Conservation (phyloP, 768 basidiomycete genomes). For the Tylopilus balloui region DNA sequence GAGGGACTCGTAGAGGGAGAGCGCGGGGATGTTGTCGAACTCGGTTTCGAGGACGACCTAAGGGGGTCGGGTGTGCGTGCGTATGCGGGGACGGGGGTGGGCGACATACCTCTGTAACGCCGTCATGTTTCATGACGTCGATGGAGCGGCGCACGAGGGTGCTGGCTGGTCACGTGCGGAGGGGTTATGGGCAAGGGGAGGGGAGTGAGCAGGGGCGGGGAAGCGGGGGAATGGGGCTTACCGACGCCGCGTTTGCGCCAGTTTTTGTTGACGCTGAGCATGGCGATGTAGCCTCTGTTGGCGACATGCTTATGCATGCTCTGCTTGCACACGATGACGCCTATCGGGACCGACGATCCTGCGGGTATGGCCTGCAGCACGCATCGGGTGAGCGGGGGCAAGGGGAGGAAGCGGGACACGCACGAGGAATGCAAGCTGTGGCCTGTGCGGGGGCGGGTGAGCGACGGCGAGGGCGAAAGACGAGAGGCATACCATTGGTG, state of each 20-base stretch:
- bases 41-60: slow-evolving; percentile 98
- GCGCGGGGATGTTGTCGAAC: slow-evolving; percentile 83
- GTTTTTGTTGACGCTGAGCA: slow-evolving; percentile 83
- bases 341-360: slow-evolving; percentile 56
- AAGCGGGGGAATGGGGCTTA: slow-evolving; percentile 37
- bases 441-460: slow-evolving; percentile 46
- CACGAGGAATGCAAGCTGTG: slow-evolving; percentile 82
- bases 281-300: slow-evolving; percentile 95
- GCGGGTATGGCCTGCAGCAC: slow-evolving; percentile 24
- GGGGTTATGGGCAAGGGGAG: slow-evolving; percentile 3
- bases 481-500: slow-evolving; percentile 76
- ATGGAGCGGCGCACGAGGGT: slow-evolving; percentile 80
- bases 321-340: slow-evolving; percentile 96
- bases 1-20: slow-evolving; percentile 84
- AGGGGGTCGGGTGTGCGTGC: background rate
- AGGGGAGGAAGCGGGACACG: background rate
- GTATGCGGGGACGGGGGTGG: background rate
- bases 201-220: background rate
- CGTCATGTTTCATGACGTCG: slow-evolving; percentile 74
- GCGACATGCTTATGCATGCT: slow-evolving; percentile 71
- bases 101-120: slow-evolving; percentile 76
- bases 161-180: slow-evolving; percentile 54
- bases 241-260: slow-evolving; percentile 93
- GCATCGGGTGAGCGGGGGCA: background rate
- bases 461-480: background rate